These are phyloP conservation scores for Backusella psychrophila DNA, from an alignment of 192 early-diverging fungal genomes.

Conservation along the genomic window DNA sequence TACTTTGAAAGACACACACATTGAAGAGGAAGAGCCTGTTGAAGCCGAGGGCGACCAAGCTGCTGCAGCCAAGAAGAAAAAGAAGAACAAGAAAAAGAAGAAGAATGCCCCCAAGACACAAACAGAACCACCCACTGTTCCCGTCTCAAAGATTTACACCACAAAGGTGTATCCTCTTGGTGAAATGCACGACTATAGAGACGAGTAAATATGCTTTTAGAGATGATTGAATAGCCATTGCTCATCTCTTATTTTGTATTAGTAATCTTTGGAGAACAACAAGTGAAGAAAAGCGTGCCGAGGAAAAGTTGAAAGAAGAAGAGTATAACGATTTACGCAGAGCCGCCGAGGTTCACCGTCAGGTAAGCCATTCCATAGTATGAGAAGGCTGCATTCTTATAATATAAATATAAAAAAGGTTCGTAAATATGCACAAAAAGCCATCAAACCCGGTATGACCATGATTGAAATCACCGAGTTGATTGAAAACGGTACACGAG, in stretches of 20 bases:
- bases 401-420: conserved; percentile 49
- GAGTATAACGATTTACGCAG: conserved; percentile 80
- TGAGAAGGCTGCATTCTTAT: background rate
- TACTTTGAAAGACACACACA: background rate
- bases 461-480: conserved; percentile 90
- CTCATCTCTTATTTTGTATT: background rate
- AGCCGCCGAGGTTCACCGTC: conserved; percentile 94
- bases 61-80: conserved; percentile 28
- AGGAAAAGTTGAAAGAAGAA: conserved; percentile 72
- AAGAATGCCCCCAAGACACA: conserved; percentile 64
- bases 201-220: conserved; percentile 56
- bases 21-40: conserved; percentile 14
- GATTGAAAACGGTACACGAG: conserved; percentile 94
- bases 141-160: conserved; percentile 81
- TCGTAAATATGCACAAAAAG: conserved; percentile 72
- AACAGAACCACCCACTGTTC: conserved; percentile 66
- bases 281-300: conserved; percentile 86
- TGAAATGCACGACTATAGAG: conserved; percentile 79
- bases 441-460: conserved; percentile 92
- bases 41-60: conserved; percentile 8
- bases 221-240: no score
- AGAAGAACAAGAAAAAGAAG: conserved; percentile 67
- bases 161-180: conserved; percentile 79
- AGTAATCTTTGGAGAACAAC: conserved; percentile 88
- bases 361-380: conserved; percentile 25